phyloP scores from a whole-genome alignment of 2,329 filamentous ascomycete species.

The Aspergillus aculeatus region DNA sequence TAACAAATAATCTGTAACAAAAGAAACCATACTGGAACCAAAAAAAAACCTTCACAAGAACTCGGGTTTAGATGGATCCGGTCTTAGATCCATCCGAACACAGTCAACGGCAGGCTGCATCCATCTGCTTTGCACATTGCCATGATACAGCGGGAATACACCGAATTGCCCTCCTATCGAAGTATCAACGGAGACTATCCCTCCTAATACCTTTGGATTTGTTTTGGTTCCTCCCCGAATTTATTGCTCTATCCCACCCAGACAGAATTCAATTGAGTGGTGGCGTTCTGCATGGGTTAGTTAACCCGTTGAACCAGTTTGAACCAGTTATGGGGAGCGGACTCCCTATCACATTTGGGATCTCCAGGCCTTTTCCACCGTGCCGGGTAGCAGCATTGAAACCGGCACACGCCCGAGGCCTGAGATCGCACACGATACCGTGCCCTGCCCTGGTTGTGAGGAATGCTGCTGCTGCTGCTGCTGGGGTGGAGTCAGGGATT shows the following conservation, averaged over 20 bases:
- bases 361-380: not conserved
- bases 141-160: slow-evolving; percentile 4
- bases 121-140: not conserved
- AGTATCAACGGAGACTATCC: not conserved
- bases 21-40: slow-evolving; percentile 1
- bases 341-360: no score
- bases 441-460: slow-evolving; percentile 10
- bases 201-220: not conserved
- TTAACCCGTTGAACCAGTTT: no score
- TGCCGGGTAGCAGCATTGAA: slow-evolving; percentile 13
- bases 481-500: slow-evolving; percentile 8
- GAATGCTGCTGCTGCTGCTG: slow-evolving; percentile 10
- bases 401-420: slow-evolving; percentile 8
- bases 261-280: no score
- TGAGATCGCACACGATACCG: slow-evolving; percentile 14
- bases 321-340: no score
- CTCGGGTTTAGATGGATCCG: slow-evolving; percentile 1
- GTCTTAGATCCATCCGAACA: slow-evolving; percentile 1
- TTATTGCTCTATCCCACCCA: no score
- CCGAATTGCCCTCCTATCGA: not conserved
- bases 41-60: not conserved
- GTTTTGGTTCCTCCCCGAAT: no score
- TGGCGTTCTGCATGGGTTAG: no score
- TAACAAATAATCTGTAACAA: not conserved
- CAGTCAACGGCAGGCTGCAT: slow-evolving; percentile 13